Percentiles rank a stretch among this genome's conserved stretches.
Evolutionary conservation across 768 basidiomycete species (phyloP).

Genomic region (Kwoniella sp.): DNA sequence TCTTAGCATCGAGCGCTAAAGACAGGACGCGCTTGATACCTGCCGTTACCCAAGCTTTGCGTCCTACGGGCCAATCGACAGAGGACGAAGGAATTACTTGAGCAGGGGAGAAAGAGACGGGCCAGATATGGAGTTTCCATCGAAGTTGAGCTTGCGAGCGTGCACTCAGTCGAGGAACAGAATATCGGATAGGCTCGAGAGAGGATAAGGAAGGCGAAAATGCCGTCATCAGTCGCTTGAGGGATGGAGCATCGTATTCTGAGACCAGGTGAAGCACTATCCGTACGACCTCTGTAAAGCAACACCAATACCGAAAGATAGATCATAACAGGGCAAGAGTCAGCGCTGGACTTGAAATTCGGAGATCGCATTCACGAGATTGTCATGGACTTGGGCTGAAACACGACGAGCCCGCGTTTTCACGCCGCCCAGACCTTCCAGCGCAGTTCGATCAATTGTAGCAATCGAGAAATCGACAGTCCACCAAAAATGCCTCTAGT

Average conservation of each 20-base stretch:
- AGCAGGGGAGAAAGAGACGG: conserved; percentile 55
- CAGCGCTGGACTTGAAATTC: no score
- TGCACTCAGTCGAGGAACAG: conserved; percentile 70
- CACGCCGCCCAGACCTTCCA: no score
- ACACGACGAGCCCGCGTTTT: no score
- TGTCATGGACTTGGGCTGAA: no score
- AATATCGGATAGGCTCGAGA: conserved; percentile 22
- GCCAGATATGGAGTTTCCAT: conserved; percentile 79
- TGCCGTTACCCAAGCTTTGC: conserved; percentile 72
- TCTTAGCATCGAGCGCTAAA: conserved; percentile 61
- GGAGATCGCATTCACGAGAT: no score
- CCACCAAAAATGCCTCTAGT: no score
- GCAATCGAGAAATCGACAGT: no score
- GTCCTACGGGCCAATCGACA: conserved; percentile 68
- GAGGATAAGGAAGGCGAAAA: conserved; percentile 26
- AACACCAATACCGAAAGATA: no score
- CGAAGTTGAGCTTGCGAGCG: conserved; percentile 67
- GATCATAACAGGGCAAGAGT: no score
- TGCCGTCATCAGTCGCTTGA: conserved; percentile 24
- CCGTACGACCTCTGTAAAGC: conserved; percentile 23
- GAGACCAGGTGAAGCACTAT: conserved; percentile 39
- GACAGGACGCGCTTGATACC: conserved; percentile 64
- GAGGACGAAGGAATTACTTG: conserved; percentile 61
- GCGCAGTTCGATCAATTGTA: no score
- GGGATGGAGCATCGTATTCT: conserved; percentile 7